These are phyloP conservation scores for Aspergillus niger DNA, from an alignment of 2,329 filamentous ascomycete genomes.

Conservation along the genomic window DNA sequence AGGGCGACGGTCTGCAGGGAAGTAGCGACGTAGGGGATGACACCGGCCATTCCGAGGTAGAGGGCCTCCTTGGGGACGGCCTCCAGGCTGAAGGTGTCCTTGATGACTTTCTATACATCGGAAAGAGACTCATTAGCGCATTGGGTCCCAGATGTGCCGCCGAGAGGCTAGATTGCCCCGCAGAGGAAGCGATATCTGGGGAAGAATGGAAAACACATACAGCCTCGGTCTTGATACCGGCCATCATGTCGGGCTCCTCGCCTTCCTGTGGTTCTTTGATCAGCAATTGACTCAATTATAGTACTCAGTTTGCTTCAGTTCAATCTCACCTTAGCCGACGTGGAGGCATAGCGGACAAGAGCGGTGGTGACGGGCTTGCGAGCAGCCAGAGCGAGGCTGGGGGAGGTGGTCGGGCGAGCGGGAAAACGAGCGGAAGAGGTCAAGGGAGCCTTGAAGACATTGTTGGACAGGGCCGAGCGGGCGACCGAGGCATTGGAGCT, in stretches of 20 bases:
- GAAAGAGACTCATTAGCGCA: background rate
- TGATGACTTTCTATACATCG: conserved; percentile 59
- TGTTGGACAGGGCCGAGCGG: conserved; percentile 44
- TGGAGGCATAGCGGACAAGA: conserved; percentile 52
- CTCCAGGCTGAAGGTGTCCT: conserved; percentile 67
- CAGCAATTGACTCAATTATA: conserved; percentile 50
- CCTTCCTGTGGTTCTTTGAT: conserved; percentile 45
- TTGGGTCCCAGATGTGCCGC: background rate
- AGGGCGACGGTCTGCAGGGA: conserved; percentile 81
- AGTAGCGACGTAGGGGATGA: conserved; percentile 82
- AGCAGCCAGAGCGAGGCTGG: conserved; percentile 46
- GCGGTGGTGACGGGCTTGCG: conserved; percentile 51
- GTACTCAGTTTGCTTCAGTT: background rate
- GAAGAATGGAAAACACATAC: conserved; percentile 48
- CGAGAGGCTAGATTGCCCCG: background rate
- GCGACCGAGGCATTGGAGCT: conserved; percentile 47
- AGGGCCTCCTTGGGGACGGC: conserved; percentile 69
- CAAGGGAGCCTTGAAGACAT: conserved; percentile 48
- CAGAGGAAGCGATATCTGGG: conserved; percentile 9
- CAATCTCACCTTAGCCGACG: conserved; percentile 50
- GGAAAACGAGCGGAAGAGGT: conserved; percentile 44
- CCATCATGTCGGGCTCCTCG: conserved; percentile 54
- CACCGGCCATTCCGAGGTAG: conserved; percentile 71
- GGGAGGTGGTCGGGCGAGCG: conserved; percentile 37
- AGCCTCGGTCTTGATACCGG: conserved; percentile 57